Base-by-base conservation (phyloP, 108 stramenopile species). In the Cyclotella cryptica region DNA sequence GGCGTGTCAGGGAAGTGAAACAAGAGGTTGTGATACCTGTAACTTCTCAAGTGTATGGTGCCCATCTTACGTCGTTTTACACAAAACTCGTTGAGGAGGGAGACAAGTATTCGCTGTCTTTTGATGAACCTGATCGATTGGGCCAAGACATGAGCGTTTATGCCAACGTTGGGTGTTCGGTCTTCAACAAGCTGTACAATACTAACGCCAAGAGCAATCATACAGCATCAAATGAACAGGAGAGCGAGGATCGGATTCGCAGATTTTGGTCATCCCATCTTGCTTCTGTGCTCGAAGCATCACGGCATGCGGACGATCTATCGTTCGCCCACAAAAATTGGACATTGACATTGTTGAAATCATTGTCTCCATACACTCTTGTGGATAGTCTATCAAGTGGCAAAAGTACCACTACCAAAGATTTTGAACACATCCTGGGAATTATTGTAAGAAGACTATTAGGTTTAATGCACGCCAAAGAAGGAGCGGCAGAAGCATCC, bases 251-350 rank as follows among this genome's bases (percentile, higher is more conserved):
- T 26, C 27, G 62, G 57, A 76, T 72, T 43, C 81, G 70, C 17
- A 69, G 74, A 82, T 54, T 82, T 40, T 82, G 81, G 81, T 63
- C 60, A 29, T 75, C 81, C 2, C 71, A 82, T 71, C 24, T 75
- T 47, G 63, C 74, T 54, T 72, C 81, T 2, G 72, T 82, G 67
- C 64, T 82, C 14, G 70, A 82, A 28, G 81, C 81, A 76, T 82
- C 81, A 41, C 74, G 75, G 10, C 81, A 74, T 62, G 65, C 74
- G 0, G 81, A 76, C 47, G 69, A 79, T 72, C 24, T 21, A 18
- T 49, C 69, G 18, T 82, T 53, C 67, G 46, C 47, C 66, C 81
- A 82, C 46, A 71, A 61, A 40, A 76, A 72, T 53, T 82, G 71
- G 58, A 76, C 75, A 2, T 44, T 40, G 28, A 68, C 66, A 14